Evolutionary conservation across 1,284 basidiomycete genomes (phyloP), one percentile per base, ranked within the genome.

Genomic region (Acaromyces ingoldii): DNA sequence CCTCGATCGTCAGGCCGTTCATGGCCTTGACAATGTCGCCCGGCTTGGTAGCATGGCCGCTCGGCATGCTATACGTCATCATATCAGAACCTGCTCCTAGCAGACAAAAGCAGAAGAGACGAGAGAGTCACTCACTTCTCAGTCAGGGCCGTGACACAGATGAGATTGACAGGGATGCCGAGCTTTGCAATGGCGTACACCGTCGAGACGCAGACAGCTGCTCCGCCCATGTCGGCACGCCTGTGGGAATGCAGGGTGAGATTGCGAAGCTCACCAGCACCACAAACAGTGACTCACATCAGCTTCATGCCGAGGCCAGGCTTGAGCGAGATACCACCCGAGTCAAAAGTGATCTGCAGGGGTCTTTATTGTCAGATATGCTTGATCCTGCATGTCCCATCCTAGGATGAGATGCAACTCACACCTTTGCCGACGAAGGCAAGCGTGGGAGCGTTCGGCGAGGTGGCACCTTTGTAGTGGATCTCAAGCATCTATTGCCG

Each of bases 311-410:
- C 76, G 26, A 82, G 80, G 34, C 81, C 76, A 17, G 86, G 83
- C 78, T 92, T 92, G 75, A 92, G 77, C 56, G 85, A 87, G 75
- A 92, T 91, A 66, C 90, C 90, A 53, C 90, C 90, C 4, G 85
- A 84, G 76, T 91, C 89, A 45, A 76, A 76, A 21, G 67, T 70
- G 58, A 74, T 65, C 45, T 28, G n/a, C n/a, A n/a, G n/a, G n/a
- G n/a, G n/a, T n/a, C n/a, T n/a, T n/a, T n/a, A n/a, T n/a, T n/a
- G n/a, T n/a, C n/a, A n/a, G n/a, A n/a, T n/a, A 30, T 30, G 29
- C 29, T 30, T 6, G 7, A 6, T 30, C 7, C 29, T 30, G 29
- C 29, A 30, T 13, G 13, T 6, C 29, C 13, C 29, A 30, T 6
- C 29, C 29, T 30, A 13, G 38, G 10, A 6, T 22, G 38, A 19